phyloP scores from a whole-genome alignment of 352 stramenopile species.

The Pythium rishiriense region DNA sequence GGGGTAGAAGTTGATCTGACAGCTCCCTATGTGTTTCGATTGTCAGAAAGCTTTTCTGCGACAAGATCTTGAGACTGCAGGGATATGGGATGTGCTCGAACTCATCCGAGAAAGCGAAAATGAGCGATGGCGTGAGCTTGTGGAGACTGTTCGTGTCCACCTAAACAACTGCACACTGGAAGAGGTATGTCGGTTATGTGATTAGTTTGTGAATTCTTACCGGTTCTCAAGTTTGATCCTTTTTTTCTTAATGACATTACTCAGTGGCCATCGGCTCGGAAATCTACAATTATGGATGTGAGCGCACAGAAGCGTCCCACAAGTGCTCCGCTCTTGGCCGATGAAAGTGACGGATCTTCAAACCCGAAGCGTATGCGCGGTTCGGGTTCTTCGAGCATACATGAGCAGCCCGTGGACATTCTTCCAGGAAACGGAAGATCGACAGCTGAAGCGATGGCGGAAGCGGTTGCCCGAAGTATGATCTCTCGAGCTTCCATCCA shows the following conservation, averaged over 20 bases:
- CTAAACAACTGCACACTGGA: slow-evolving; percentile 23
- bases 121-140: slow-evolving; percentile 1
- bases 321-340: slow-evolving; percentile 2
- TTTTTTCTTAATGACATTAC: not conserved
- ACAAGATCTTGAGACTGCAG: slow-evolving; percentile 8
- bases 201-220: not conserved
- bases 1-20: not conserved
- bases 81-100: slow-evolving; percentile 8
- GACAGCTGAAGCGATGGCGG: slow-evolving; percentile 11
- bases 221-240: too few relatives aligned
- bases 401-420: not conserved
- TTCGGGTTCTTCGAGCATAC: not conserved
- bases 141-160: slow-evolving; percentile 9
- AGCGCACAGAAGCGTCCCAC: not conserved
- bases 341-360: not conserved
- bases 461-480: slow-evolving; percentile 14
- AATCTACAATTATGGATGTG: not conserved
- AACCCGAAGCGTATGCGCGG: not conserved
- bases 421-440: not conserved
- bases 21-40: not conserved
- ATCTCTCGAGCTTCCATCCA: not conserved
- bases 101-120: not conserved
- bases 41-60: slow-evolving; percentile 25
- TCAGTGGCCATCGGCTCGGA: slow-evolving; percentile 9
- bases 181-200: slow-evolving; percentile 13